A percentile compares a stretch with the other conserved stretches of the same genome.
Evolutionary conservation across 2,329 filamentous ascomycete species (phyloP).

Genomic region (Colletotrichum lentis): DNA sequence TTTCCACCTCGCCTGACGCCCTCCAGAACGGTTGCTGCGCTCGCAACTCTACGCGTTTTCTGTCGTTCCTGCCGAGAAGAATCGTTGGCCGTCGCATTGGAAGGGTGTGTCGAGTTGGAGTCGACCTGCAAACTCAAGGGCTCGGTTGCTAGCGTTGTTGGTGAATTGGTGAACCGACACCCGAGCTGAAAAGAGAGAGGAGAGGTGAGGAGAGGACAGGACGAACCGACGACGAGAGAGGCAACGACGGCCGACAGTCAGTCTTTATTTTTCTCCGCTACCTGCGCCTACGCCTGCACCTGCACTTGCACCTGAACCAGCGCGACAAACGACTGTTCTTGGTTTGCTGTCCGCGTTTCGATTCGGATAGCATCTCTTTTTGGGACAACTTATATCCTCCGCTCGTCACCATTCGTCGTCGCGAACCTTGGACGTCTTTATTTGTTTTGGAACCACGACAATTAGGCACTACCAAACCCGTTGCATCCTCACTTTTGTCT

Average conservation of each 20-base stretch:
- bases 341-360: neutral
- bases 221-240: slow-evolving; percentile 16
- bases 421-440: neutral
- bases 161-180: neutral
- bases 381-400: neutral
- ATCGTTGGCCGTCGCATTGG: slow-evolving; percentile 10
- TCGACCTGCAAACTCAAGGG: slow-evolving; percentile 11
- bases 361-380: neutral
- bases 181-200: neutral
- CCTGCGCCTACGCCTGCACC: too few relatives aligned
- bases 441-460: slow-evolving; percentile 10
- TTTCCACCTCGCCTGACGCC: slow-evolving; percentile 3
- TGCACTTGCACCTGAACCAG: neutral
- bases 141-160: slow-evolving; percentile 7
- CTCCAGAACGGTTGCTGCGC: slow-evolving; percentile 4
- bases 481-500: neutral
- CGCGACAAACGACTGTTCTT: neutral
- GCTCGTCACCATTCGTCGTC: slow-evolving; percentile 1
- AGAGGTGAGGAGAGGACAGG: neutral
- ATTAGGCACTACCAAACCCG: slow-evolving; percentile 7
- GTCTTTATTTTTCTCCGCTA: neutral
- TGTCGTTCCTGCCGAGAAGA: slow-evolving; percentile 19
- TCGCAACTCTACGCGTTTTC: neutral
- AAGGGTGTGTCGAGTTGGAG: slow-evolving; percentile 13
- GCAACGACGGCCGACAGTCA: slow-evolving; percentile 12